These are phyloP conservation scores for Suillus tomentosus DNA, from an alignment of 768 basidiomycete genomes.

Conservation along the genomic window DNA sequence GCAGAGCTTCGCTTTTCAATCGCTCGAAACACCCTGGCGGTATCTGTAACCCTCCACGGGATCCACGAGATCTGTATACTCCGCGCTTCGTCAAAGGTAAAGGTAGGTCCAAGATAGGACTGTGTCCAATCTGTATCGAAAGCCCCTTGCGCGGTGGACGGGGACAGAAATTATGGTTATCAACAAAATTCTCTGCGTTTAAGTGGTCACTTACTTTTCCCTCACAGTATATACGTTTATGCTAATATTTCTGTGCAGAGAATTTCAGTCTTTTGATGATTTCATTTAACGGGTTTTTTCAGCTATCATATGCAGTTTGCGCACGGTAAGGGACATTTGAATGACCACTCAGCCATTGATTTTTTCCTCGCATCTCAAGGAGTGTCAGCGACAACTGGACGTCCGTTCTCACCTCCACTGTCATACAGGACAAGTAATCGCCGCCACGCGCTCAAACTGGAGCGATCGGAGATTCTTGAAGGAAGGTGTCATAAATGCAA, in stretches of 20 bases:
- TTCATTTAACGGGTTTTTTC: slow-evolving; percentile 11
- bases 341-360: not conserved
- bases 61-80: slow-evolving; percentile 70
- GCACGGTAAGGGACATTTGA: slow-evolving; percentile 52
- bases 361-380: slow-evolving; percentile 42
- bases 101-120: slow-evolving; percentile 67
- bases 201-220: slow-evolving; percentile 54
- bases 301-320: slow-evolving; percentile 86
- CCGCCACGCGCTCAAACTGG: slow-evolving; percentile 53
- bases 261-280: not conserved
- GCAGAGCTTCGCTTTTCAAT: slow-evolving; percentile 23
- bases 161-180: slow-evolving; percentile 66
- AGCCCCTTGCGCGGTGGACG: slow-evolving; percentile 59
- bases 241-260: not conserved
- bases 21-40: slow-evolving; percentile 39
- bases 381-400: slow-evolving; percentile 65
- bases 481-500: slow-evolving; percentile 79
- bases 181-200: slow-evolving; percentile 80
- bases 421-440: slow-evolving; percentile 55
- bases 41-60: slow-evolving; percentile 60
- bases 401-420: slow-evolving; percentile 77
- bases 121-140: slow-evolving; percentile 80
- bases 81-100: slow-evolving; percentile 75
- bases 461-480: slow-evolving; percentile 59
- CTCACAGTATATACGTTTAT: slow-evolving; percentile 7